These are phyloP conservation scores for Myochromella boudieri DNA, from an alignment of 768 basidiomycete genomes.

Conservation along the genomic window DNA sequence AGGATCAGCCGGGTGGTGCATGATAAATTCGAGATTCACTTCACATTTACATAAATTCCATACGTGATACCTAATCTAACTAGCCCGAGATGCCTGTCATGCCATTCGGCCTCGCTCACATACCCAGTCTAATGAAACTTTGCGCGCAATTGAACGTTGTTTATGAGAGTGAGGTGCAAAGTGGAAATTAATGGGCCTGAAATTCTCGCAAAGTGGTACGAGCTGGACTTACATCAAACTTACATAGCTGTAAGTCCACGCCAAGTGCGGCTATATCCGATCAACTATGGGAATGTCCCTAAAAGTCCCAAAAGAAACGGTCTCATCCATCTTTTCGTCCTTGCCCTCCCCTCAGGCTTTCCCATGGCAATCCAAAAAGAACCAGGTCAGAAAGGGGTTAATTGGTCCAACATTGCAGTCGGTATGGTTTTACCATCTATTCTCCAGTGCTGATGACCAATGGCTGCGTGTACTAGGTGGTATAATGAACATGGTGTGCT, in stretches of 20 bases:
- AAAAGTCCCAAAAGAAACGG: slow-evolving; percentile 15
- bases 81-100: slow-evolving; percentile 11
- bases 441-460: slow-evolving; percentile 3
- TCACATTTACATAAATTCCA: slow-evolving; percentile 12
- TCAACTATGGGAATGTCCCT: slow-evolving; percentile 22
- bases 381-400: slow-evolving; percentile 89
- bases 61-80: slow-evolving; percentile 17
- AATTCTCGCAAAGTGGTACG: slow-evolving; percentile 14
- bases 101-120: slow-evolving; percentile 11
- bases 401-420: slow-evolving; percentile 94
- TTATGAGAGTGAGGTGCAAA: background rate
- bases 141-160: background rate
- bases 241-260: no score
- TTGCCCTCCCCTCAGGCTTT: slow-evolving; percentile 20
- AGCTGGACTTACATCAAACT: background rate
- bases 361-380: slow-evolving; percentile 81
- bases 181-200: background rate
- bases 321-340: slow-evolving; percentile 17
- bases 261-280: slow-evolving; percentile 32
- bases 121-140: slow-evolving; percentile 12
- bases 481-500: slow-evolving; percentile 95
- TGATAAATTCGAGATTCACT: slow-evolving; percentile 4
- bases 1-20: slow-evolving; percentile 25
- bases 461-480: slow-evolving; percentile 58
- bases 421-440: slow-evolving; percentile 52